Evolutionary conservation across 2,329 filamentous ascomycete species (phyloP).

Genomic region (Pseudogymnoascus sp.): DNA sequence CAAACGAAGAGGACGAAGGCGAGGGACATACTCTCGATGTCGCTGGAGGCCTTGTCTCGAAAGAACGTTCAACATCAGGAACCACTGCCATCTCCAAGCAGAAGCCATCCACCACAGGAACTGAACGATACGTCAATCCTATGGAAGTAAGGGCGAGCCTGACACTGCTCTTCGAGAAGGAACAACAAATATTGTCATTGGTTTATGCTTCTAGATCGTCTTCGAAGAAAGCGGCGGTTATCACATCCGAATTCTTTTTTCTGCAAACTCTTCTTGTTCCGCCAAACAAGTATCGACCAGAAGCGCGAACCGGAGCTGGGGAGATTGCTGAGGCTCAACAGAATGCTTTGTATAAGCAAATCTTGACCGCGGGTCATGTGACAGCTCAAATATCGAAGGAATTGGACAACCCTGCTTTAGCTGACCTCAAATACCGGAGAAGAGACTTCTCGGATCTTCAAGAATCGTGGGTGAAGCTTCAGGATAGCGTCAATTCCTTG

Average conservation of each 20-base stretch:
- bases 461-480: conserved; percentile 71
- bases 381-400: conserved; percentile 69
- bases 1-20: conserved; percentile 36
- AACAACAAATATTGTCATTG: conserved; percentile 74
- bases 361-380: conserved; percentile 64
- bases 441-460: conserved; percentile 69
- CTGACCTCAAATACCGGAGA: conserved; percentile 32
- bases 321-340: conserved; percentile 82
- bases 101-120: conserved; percentile 32
- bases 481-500: conserved; percentile 85
- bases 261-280: conserved; percentile 78
- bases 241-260: conserved; percentile 92
- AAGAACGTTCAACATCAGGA: conserved; percentile 25
- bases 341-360: conserved; percentile 79
- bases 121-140: conserved; percentile 69
- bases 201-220: conserved; percentile 65
- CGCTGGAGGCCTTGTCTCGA: conserved; percentile 47
- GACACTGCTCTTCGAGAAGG: conserved; percentile 72
- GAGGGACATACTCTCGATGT: conserved; percentile 42
- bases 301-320: conserved; percentile 70
- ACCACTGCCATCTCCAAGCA: conserved; percentile 27
- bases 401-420: conserved; percentile 33
- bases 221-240: conserved; percentile 45
- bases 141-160: conserved; percentile 77
- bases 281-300: conserved; percentile 84